These are phyloP conservation scores for Cryptosporidium tyzzeri DNA, from an alignment of 169 alveolate genomes.

Conservation along the genomic window DNA sequence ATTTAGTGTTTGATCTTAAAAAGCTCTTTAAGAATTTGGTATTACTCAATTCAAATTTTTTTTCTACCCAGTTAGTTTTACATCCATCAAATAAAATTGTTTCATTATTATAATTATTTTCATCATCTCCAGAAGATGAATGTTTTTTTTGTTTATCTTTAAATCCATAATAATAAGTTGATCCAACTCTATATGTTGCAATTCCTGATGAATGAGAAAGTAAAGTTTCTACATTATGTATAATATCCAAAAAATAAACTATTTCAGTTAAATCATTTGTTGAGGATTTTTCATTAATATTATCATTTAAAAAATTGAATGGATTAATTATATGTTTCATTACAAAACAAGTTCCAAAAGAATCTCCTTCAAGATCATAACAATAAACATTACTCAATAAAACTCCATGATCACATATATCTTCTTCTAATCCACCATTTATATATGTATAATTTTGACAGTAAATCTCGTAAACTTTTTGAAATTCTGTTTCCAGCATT, in stretches of 20 bases:
- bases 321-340: constrained; percentile 68
- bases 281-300: background rate
- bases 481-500: constrained; percentile 47
- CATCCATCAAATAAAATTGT: constrained; percentile 42
- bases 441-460: constrained; percentile 36
- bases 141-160: background rate
- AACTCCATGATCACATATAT: constrained; percentile 42
- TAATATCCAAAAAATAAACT: constrained; percentile 35
- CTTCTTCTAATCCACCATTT: constrained; percentile 2
- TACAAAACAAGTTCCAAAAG: constrained; percentile 70
- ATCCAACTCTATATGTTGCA: constrained; percentile 39
- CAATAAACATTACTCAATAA: constrained; percentile 65
- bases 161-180: constrained; percentile 60
- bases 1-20: background rate
- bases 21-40: constrained; percentile 29
- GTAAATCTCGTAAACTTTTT: constrained; percentile 29
- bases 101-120: background rate
- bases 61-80: constrained; percentile 65
- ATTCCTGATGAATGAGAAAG: constrained; percentile 53
- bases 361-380: constrained; percentile 62
- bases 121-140: background rate
- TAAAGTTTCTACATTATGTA: constrained; percentile 71
- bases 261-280: background rate
- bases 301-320: background rate
- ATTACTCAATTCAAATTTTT: constrained; percentile 50